Evolutionary conservation across 2,329 filamentous ascomycete genomes (phyloP).

Genomic region (Pseudopyricularia javanii): DNA sequence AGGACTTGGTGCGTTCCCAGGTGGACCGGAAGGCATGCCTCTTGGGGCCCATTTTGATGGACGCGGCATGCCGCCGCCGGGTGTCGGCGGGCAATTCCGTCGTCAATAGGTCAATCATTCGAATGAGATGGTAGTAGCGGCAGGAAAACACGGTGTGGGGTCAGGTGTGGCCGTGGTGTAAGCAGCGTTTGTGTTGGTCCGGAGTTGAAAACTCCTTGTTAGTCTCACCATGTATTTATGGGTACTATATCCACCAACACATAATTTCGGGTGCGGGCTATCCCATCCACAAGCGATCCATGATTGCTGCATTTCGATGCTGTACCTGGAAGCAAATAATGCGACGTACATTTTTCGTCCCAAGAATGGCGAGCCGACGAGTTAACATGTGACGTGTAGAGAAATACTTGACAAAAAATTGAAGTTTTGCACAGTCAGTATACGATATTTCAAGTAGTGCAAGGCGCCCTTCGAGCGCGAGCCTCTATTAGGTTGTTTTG

Average conservation of each 20-base stretch:
- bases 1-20: slow-evolving; percentile 43
- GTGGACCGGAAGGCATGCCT: slow-evolving; percentile 33
- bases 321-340: not conserved
- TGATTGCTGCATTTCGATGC: not conserved
- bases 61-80: slow-evolving; percentile 14
- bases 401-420: no score
- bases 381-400: no score
- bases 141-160: not conserved
- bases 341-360: not conserved
- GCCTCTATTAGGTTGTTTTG: not conserved
- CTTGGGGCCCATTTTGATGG: slow-evolving; percentile 38
- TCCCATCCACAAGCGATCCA: not conserved
- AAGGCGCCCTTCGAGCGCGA: no score
- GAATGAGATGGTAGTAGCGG: not conserved
- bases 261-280: not conserved
- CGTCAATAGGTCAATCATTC: slow-evolving; percentile 1
- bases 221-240: not conserved
- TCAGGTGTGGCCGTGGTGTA: not conserved
- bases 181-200: not conserved
- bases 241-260: not conserved
- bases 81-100: slow-evolving; percentile 6
- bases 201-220: not conserved
- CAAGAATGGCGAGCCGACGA: not conserved
- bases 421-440: no score
- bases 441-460: no score